phyloP scores from a whole-genome alignment of 2,329 filamentous ascomycete genomes.

The Colletotrichum lupini region DNA sequence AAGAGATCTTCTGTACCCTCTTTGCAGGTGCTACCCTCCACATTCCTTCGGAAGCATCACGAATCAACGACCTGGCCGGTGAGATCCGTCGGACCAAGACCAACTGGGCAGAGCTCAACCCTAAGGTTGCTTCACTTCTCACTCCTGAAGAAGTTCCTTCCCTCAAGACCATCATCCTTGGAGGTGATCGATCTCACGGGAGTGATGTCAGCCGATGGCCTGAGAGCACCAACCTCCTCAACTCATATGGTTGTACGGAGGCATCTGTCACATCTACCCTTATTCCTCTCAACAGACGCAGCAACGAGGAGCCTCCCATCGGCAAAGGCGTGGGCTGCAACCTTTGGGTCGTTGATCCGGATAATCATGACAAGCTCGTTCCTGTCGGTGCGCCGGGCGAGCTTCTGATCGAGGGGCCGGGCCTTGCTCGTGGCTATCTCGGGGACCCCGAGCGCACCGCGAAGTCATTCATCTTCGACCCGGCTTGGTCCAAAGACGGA shows the following conservation, averaged over 20 bases:
- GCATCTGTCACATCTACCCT: constrained; percentile 60
- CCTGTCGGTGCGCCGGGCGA: not conserved
- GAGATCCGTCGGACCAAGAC: constrained; percentile 62
- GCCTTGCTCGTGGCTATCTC: not conserved
- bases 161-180: constrained; percentile 48
- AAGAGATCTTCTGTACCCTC: constrained; percentile 63
- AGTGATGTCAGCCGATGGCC: constrained; percentile 38
- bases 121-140: constrained; percentile 61
- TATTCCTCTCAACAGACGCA: not conserved
- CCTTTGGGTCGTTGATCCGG: not conserved
- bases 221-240: constrained; percentile 1
- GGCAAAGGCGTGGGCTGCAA: not conserved
- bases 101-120: constrained; percentile 66
- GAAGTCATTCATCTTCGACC: not conserved
- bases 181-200: constrained; percentile 38
- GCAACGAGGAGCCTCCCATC: not conserved
- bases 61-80: constrained; percentile 59
- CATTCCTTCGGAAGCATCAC: constrained; percentile 61
- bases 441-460: not conserved
- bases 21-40: constrained; percentile 68
- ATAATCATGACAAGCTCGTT: not conserved
- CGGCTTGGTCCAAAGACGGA: not conserved
- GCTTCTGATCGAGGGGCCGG: not conserved
- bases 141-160: constrained; percentile 48
- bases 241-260: constrained; percentile 42